phyloP scores from a whole-genome alignment of 306 rosid genomes.

The Corylus avellana region DNA sequence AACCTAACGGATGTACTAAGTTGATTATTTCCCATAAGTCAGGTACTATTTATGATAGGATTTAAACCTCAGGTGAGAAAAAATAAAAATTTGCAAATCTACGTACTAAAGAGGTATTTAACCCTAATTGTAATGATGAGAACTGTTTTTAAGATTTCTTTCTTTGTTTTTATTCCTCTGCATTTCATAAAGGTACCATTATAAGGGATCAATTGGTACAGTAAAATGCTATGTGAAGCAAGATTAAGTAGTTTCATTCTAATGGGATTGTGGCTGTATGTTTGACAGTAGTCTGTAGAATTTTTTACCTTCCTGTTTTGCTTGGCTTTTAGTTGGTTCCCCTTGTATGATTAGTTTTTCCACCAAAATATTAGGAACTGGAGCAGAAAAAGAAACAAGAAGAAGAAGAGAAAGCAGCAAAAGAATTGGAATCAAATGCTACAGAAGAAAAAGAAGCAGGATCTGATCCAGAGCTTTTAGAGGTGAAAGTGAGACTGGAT shows the following conservation, averaged over 20 bases:
- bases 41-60: no score
- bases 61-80: no score
- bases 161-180: not conserved
- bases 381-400: conserved; percentile 65
- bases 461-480: conserved; percentile 44
- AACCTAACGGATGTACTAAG: no score
- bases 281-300: not conserved
- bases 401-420: conserved; percentile 63
- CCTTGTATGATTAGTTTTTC: conserved; percentile 27
- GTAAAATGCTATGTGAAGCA: not conserved
- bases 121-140: no score
- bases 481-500: conserved; percentile 73
- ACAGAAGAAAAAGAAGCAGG: conserved; percentile 42
- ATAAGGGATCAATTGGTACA: not conserved
- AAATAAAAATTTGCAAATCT: no score
- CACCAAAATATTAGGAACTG: conserved; percentile 55
- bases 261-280: not conserved
- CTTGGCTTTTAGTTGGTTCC: not conserved
- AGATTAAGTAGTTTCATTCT: not conserved
- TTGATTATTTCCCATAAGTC: no score
- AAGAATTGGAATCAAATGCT: conserved; percentile 57
- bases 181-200: not conserved
- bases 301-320: not conserved
- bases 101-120: no score
- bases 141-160: no score